Conservation (phyloP, 2,329 filamentous ascomycete genomes). For the Rutstroemia sp. region DNA sequence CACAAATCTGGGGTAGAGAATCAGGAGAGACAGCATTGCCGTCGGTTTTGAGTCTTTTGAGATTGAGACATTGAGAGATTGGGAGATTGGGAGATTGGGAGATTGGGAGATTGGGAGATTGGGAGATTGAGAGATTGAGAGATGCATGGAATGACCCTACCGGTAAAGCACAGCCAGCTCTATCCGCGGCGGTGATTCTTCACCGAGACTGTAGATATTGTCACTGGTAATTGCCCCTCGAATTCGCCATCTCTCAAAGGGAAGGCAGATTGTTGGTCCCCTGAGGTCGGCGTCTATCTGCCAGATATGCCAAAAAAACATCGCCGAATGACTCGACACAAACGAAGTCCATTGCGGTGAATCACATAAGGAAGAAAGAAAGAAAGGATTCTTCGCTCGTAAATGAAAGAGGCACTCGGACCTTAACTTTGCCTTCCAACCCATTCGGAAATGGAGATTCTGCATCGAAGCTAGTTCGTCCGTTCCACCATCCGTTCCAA, state of each 20-base stretch:
- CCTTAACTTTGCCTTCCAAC: background rate
- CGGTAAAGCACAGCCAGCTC: background rate
- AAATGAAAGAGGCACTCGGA: no score
- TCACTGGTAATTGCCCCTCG: background rate
- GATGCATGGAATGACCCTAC: background rate
- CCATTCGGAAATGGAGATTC: background rate
- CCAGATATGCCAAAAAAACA: background rate
- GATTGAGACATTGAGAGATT: background rate
- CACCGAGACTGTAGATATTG: background rate
- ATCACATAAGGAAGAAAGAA: background rate
- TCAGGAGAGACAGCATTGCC: background rate
- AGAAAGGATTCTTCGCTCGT: background rate
- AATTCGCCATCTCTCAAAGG: background rate
- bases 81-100: no score
- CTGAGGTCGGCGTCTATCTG: background rate
- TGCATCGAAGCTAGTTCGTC: background rate
- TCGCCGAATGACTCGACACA: background rate
- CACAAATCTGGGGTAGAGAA: background rate
- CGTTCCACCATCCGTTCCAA: background rate
- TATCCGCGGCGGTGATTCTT: background rate
- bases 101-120: background rate
- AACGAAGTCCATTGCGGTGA: background rate
- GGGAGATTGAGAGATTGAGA: background rate
- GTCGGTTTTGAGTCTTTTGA: background rate
- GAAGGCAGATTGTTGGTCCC: background rate